Percentiles rank a stretch among this genome's conserved stretches.
These are phyloP conservation scores for Colletotrichum tofieldiae DNA, from an alignment of 2,329 filamentous ascomycete genomes.

Conservation along the genomic window DNA sequence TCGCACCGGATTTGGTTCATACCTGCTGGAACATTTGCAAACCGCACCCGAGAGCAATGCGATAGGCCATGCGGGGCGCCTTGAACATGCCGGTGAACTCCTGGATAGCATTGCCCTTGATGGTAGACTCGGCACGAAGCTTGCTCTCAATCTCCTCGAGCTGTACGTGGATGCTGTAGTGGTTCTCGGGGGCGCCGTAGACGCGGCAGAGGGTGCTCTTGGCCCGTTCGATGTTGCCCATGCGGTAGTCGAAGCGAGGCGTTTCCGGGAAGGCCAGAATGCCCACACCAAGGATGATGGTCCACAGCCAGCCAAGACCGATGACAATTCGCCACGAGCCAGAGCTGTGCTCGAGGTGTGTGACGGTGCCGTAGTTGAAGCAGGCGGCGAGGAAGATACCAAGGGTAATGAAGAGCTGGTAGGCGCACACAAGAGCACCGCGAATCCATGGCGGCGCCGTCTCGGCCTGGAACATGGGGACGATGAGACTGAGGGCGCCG, in stretches of 20 bases:
- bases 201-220: constrained; percentile 64
- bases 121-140: constrained; percentile 62
- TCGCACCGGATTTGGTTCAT: constrained; percentile 48
- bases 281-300: constrained; percentile 62
- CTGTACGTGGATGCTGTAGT: constrained; percentile 63
- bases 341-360: constrained; percentile 60
- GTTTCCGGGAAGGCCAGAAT: constrained; percentile 69
- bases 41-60: constrained; percentile 71
- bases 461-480: constrained; percentile 84
- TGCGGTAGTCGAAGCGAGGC: constrained; percentile 66
- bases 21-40: constrained; percentile 79
- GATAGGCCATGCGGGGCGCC: constrained; percentile 75
- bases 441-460: constrained; percentile 77
- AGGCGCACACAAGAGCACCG: constrained; percentile 75
- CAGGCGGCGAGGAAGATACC: constrained; percentile 75
- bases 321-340: constrained; percentile 75
- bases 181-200: constrained; percentile 61
- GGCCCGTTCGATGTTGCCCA: constrained; percentile 63
- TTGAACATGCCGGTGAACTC: constrained; percentile 74
- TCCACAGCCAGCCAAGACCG: constrained; percentile 67
- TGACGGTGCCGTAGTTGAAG: constrained; percentile 72
- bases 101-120: constrained; percentile 58
- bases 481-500: constrained; percentile 74
- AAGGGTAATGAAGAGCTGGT: constrained; percentile 81
- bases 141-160: constrained; percentile 70